Percentiles rank a stretch among this genome's conserved stretches.
Conservation (phyloP, 495 filamentous ascomycete genomes). For the Hapsidospora chrysogenum region DNA sequence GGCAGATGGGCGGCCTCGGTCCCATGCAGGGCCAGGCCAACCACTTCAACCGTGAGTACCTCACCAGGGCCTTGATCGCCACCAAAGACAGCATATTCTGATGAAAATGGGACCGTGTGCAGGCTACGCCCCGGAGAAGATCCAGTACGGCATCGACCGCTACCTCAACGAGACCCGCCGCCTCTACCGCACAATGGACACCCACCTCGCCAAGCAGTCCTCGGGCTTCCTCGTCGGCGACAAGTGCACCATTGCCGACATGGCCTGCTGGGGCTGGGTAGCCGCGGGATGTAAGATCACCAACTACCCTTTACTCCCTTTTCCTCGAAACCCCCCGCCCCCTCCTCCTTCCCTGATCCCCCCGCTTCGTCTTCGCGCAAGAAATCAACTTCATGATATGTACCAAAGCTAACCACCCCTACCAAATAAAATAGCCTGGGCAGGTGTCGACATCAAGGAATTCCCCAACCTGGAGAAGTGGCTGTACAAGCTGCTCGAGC, state of each 20-base stretch:
- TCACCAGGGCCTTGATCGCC: too few relatives aligned
- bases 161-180: constrained; percentile 71
- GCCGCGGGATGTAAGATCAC: constrained; percentile 12
- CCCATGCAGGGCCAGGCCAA: constrained; percentile 90
- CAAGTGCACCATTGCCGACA: constrained; percentile 69
- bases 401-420: not conserved
- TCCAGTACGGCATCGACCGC: constrained; percentile 69
- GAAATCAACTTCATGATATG: too few relatives aligned
- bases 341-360: not conserved
- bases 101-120: not conserved
- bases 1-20: constrained; percentile 57
- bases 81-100: too few relatives aligned
- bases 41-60: constrained; percentile 55
- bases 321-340: too few relatives aligned
- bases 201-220: constrained; percentile 43
- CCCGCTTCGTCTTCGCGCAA: constrained; percentile 3
- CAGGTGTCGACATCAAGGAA: constrained; percentile 58
- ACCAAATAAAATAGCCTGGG: constrained; percentile 37
- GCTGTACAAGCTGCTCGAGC: constrained; percentile 41
- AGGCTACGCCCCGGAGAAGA: constrained; percentile 70
- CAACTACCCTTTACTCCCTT: too few relatives aligned
- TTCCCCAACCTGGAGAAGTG: constrained; percentile 59
- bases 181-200: constrained; percentile 65
- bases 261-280: constrained; percentile 68
- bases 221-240: constrained; percentile 65